These are phyloP conservation scores for Leccinum subgranulosum DNA, from an alignment of 768 basidiomycete species.

Conservation along the genomic window DNA sequence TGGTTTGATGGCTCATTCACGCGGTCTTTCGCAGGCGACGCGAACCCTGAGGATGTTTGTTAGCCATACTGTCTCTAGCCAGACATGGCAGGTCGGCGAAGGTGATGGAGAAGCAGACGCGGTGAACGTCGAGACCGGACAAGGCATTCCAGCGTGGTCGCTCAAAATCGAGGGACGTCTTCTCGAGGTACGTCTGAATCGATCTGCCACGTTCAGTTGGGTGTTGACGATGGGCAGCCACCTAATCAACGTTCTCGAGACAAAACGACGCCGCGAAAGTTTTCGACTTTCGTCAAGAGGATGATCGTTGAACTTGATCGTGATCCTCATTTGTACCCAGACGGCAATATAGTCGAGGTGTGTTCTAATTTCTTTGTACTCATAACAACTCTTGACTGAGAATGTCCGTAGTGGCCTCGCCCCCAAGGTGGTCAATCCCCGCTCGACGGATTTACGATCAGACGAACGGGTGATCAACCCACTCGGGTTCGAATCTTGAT, in stretches of 20 bases:
- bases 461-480: conserved; percentile 74
- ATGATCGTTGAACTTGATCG: conserved; percentile 87
- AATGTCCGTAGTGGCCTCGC: conserved; percentile 55
- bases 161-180: conserved; percentile 86
- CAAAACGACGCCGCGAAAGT: conserved; percentile 63
- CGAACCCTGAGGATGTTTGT: conserved; percentile 83
- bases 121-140: conserved; percentile 73
- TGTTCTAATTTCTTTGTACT: not conserved
- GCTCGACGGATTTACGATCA: conserved; percentile 84
- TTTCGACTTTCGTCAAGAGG: conserved; percentile 80
- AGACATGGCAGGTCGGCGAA: conserved; percentile 74
- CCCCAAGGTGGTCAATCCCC: conserved; percentile 52
- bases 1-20: conserved; percentile 1
- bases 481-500: conserved; percentile 82
- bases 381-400: not conserved
- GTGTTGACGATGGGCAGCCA: conserved; percentile 34
- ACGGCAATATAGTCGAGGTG: conserved; percentile 90
- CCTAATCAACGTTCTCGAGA: conserved; percentile 64
- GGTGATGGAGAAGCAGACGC: conserved; percentile 32
- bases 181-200: conserved; percentile 56
- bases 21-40: conserved; percentile 53
- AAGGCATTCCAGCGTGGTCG: conserved; percentile 87
- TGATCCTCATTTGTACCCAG: conserved; percentile 75
- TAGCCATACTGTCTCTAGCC: conserved; percentile 83
- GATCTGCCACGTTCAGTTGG: not conserved